Conservation (phyloP, 2,329 filamentous ascomycete genomes). For the Boeremia exigua region DNA sequence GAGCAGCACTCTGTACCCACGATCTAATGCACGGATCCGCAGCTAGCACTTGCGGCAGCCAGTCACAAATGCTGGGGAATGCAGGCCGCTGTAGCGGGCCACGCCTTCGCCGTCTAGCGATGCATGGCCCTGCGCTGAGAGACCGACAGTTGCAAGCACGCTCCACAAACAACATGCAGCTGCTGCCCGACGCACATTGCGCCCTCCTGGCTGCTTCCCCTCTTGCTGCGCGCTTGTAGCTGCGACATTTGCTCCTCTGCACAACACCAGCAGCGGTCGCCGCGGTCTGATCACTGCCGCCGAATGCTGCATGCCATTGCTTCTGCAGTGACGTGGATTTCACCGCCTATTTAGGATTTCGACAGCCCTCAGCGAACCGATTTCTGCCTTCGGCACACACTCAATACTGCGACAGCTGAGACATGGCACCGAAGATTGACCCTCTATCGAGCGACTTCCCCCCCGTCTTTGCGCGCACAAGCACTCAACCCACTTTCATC, state of each 20-base stretch:
- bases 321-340: conserved; percentile 34
- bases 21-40: conserved; percentile 17
- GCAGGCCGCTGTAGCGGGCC: conserved; percentile 23
- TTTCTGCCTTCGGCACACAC: not conserved
- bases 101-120: conserved; percentile 22
- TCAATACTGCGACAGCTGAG: conserved; percentile 15
- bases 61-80: conserved; percentile 17
- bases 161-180: conserved; percentile 13
- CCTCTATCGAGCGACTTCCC: conserved; percentile 47
- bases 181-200: conserved; percentile 15
- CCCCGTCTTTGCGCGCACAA: conserved; percentile 36
- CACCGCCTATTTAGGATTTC: conserved; percentile 25
- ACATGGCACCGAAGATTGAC: conserved; percentile 45
- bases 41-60: conserved; percentile 12
- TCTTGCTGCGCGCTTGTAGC: not conserved
- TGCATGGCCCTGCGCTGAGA: conserved; percentile 12
- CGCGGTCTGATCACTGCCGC: not conserved
- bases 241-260: conserved; percentile 1
- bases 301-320: conserved; percentile 14
- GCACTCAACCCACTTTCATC: conserved; percentile 8
- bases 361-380: conserved; percentile 14
- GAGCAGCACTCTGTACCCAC: conserved; percentile 8
- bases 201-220: not conserved
- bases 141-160: conserved; percentile 8
- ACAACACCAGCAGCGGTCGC: not conserved